Conservation (phyloP, 306 rosid genomes). For the Cyamopsis tetragonoloba region DNA sequence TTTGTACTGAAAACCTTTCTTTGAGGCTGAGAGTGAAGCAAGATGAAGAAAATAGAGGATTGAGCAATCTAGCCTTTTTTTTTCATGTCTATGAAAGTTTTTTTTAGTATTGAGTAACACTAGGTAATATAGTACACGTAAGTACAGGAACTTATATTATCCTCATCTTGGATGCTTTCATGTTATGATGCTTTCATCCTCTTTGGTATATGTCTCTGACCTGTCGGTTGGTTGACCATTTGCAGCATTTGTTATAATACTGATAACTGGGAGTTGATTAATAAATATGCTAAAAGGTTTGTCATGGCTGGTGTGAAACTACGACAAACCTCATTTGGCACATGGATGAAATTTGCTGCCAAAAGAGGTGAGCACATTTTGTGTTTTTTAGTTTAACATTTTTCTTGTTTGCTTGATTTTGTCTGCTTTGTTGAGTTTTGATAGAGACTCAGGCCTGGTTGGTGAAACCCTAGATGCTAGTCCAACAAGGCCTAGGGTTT, state of each 20-base stretch:
- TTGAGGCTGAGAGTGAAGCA: conserved; percentile 2
- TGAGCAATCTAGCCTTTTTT: not conserved
- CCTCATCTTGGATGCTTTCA: not conserved
- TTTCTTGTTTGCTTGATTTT: not conserved
- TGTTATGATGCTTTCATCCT: not conserved
- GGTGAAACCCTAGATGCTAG: no score
- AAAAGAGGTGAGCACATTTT: conserved; percentile 46
- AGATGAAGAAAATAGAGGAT: not conserved
- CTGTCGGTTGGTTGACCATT: conserved; percentile 26
- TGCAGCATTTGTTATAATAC: conserved; percentile 81
- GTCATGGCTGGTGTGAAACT: conserved; percentile 71
- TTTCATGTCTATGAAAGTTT: not conserved
- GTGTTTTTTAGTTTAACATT: conserved; percentile 5
- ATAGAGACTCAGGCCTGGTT: no score
- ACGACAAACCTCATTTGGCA: conserved; percentile 63
- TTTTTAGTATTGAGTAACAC: conserved; percentile 6
- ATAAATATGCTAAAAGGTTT: conserved; percentile 68
- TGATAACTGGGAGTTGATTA: conserved; percentile 65
- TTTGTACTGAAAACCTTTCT: not conserved
- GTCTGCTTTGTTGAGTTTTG: not conserved
- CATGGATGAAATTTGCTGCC: conserved; percentile 76
- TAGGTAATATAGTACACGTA: not conserved
- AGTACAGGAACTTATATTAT: not conserved
- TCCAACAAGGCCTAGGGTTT: no score
- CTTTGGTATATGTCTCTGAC: conserved; percentile 27